Evolutionary conservation across 345 rosid species (phyloP), one percentile per base, ranked within the genome.

Genomic region (Hibiscus syriacus): DNA sequence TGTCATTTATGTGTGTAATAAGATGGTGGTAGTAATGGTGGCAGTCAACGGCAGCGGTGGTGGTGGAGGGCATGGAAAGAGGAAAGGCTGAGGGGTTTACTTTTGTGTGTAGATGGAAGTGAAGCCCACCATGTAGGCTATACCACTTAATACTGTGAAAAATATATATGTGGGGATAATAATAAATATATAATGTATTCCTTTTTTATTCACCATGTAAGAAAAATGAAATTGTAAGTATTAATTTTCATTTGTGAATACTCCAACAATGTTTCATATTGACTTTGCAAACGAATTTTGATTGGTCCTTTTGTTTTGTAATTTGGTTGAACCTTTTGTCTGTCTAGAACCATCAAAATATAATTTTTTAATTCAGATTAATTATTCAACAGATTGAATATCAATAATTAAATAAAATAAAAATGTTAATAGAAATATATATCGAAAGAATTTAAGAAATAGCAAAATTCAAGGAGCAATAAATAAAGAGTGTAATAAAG

Each of bases 221-320:
- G 27, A 25, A 66, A 70, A 32, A 11, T 34, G 22, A 46, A 69
- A 58, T 59, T 70, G 71, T 66, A 70, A 64, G 43, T 58, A 58
- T 27, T 52, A 38, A 20, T 23, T 19, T 48, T 45, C 23, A 25
- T 17, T 11, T 54, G 2, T 25, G 3, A 22, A 11, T 70, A 2
- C 22, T 50, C 50, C 10, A n/a, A n/a, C n/a, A n/a, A n/a, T n/a
- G n/a, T n/a, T n/a, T n/a, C n/a, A n/a, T n/a, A n/a, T n/a, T n/a
- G n/a, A n/a, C n/a, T n/a, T n/a, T n/a, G n/a, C n/a, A n/a, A n/a
- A n/a, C n/a, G n/a, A n/a, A n/a, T n/a, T n/a, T n/a, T n/a, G n/a
- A n/a, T n/a, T n/a, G n/a, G n/a, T n/a, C n/a, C n/a, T n/a, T n/a
- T n/a, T n/a, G n/a, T n/a, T n/a, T n/a, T n/a, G n/a, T n/a, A n/a